These are phyloP conservation scores for Cardamine occulta DNA, from an alignment of 345 rosid species.

Conservation along the genomic window DNA sequence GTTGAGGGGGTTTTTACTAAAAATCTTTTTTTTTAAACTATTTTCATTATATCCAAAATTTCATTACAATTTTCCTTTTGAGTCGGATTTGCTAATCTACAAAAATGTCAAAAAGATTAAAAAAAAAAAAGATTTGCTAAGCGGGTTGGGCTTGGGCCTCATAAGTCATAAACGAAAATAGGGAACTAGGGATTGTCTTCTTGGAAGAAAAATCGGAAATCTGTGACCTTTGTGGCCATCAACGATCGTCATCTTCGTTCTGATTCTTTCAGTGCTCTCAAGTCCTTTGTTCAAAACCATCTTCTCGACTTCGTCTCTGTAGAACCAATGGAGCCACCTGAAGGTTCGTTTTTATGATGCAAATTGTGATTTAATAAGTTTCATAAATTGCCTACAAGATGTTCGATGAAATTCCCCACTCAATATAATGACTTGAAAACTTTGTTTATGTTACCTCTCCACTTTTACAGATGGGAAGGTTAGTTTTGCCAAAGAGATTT, in stretches of 20 bases:
- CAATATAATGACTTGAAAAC: neutral
- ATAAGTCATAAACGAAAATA: neutral
- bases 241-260: slow-evolving; percentile 4
- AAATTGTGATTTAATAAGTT: neutral
- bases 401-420: slow-evolving; percentile 22
- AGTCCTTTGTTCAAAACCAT: neutral
- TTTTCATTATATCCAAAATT: too few species aligned
- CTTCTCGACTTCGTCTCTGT: neutral
- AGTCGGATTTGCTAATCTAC: neutral
- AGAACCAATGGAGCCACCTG: slow-evolving; percentile 9
- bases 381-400: neutral
- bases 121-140: neutral
- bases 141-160: neutral
- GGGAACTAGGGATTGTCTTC: neutral
- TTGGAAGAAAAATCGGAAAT: neutral
- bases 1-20: too few species aligned
- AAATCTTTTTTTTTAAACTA: too few species aligned
- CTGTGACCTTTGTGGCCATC: neutral
- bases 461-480: slow-evolving; percentile 45
- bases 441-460: neutral
- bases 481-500: slow-evolving; percentile 58
- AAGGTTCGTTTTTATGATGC: neutral
- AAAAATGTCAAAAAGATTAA: neutral
- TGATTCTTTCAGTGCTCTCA: neutral
- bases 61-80: too few species aligned